These are phyloP conservation scores for Mycogone perniciosa DNA, from an alignment of 2,329 filamentous ascomycete species.

Conservation along the genomic window DNA sequence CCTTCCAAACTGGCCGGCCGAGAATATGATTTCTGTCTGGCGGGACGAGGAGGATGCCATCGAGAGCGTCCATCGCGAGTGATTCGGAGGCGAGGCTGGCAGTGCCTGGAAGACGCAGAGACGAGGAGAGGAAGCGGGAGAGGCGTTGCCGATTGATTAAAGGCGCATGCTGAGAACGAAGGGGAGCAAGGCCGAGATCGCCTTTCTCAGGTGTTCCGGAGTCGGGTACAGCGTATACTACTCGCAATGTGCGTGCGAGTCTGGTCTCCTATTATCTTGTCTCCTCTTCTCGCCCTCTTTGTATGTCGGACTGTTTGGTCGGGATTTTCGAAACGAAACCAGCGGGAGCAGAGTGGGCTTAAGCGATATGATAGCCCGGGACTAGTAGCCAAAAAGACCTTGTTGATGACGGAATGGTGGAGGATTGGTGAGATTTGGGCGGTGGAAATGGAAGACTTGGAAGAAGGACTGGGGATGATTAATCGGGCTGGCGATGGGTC, in stretches of 20 bases:
- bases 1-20: conserved; percentile 47
- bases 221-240: too few relatives aligned
- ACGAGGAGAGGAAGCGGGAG: neutral
- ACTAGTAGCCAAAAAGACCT: too few relatives aligned
- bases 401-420: too few relatives aligned
- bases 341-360: too few relatives aligned
- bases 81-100: neutral
- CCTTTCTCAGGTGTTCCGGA: conserved; percentile 5
- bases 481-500: conserved; percentile 5
- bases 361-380: too few relatives aligned
- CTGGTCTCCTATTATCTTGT: conserved; percentile 7
- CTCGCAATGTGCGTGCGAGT: too few relatives aligned
- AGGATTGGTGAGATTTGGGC: too few relatives aligned
- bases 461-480: conserved; percentile 1
- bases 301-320: conserved; percentile 2
- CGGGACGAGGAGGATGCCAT: conserved; percentile 44
- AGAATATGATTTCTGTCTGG: conserved; percentile 46
- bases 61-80: conserved; percentile 32
- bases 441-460: too few relatives aligned
- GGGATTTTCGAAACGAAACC: neutral
- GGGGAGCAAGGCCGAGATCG: conserved; percentile 8
- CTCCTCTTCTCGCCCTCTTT: conserved; percentile 6
- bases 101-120: conserved; percentile 5
- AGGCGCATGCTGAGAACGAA: conserved; percentile 14
- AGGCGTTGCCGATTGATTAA: conserved; percentile 1